Base-by-base conservation (phyloP, 495 filamentous ascomycete species). In the Thermochaetoides thermophila region DNA sequence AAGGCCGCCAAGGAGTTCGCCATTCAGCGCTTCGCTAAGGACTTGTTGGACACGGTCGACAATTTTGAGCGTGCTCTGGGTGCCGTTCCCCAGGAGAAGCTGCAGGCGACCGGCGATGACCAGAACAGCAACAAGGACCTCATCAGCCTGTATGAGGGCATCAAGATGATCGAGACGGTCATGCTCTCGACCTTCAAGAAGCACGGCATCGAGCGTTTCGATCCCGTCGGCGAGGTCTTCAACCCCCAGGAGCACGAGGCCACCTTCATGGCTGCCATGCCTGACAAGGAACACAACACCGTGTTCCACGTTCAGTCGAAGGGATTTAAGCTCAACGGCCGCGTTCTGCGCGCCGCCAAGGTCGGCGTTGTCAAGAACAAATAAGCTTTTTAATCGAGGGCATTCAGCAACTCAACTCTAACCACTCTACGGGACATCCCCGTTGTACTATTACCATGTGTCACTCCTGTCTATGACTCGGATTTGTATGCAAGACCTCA, bases 221-320 rank as follows among this genome's bases (percentile, higher is more conserved):
- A 91, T 49, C 82, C 83, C 21, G 59, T 74, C 12, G 61, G 62
- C 29, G 78, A 81, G 49, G 76, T 74, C 59, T 97, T 97, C 64
- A 77, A 97, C 64, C 87, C 89, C 32, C 93, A 95, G 56, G 64
- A 78, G 53, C 89, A 96, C 57, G 89, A 97, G 67, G 89, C 89
- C 27, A 85, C 79, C 18, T 97, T 96, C 64, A 81, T 85, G 76
- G 71, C 82, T 8, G 81, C 81, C 37, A 70, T 81, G 61, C 64
- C 71, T 17, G 81, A 65, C 32, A 85, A 86, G 68, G 82, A 94
- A 59, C 70, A 95, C 46, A 85, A 85, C 49, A 79, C 73, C 27
- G 81, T 94, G 39, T 87, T 96, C 61, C 74, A 78, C 53, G 81
- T 80, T 19, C 85, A 94, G 70, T 81, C 82, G 66, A 96, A 93